Evolutionary conservation across 192 early-diverging fungal species (phyloP).

Genomic region (Coemansia sp.): DNA sequence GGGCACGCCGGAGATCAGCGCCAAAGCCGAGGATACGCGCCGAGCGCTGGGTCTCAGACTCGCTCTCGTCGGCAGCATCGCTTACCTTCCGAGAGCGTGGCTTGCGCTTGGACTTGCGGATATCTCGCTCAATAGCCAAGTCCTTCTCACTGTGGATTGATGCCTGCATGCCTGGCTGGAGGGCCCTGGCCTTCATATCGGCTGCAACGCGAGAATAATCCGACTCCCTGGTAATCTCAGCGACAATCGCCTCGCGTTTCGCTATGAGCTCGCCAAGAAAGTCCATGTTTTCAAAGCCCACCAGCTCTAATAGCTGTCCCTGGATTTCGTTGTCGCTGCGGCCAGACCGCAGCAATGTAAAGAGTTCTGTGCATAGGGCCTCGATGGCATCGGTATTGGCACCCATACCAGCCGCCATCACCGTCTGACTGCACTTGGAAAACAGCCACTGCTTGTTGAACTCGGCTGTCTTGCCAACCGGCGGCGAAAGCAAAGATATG

Average conservation of each 20-base stretch:
- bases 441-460: conserved; percentile 33
- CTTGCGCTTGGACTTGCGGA: conserved; percentile 29
- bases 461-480: background rate
- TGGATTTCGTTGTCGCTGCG: conserved; percentile 45
- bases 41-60: conserved; percentile 19
- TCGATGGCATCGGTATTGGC: conserved; percentile 15
- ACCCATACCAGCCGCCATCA: conserved; percentile 12
- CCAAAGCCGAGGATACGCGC: conserved; percentile 42
- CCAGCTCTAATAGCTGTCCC: conserved; percentile 47
- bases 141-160: conserved; percentile 29
- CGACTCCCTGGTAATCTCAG: conserved; percentile 23
- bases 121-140: conserved; percentile 34
- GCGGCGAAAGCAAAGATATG: background rate
- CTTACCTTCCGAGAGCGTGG: background rate
- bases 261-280: conserved; percentile 39
- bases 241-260: conserved; percentile 31
- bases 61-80: background rate
- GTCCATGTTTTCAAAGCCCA: conserved; percentile 51
- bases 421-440: conserved; percentile 17
- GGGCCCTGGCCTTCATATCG: conserved; percentile 2
- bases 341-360: conserved; percentile 26
- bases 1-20: conserved; percentile 32
- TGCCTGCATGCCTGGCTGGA: conserved; percentile 32
- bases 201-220: conserved; percentile 25
- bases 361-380: conserved; percentile 30